Base-by-base conservation (phyloP, 768 basidiomycete species). In the Sistotremastrum niveocremeum region DNA sequence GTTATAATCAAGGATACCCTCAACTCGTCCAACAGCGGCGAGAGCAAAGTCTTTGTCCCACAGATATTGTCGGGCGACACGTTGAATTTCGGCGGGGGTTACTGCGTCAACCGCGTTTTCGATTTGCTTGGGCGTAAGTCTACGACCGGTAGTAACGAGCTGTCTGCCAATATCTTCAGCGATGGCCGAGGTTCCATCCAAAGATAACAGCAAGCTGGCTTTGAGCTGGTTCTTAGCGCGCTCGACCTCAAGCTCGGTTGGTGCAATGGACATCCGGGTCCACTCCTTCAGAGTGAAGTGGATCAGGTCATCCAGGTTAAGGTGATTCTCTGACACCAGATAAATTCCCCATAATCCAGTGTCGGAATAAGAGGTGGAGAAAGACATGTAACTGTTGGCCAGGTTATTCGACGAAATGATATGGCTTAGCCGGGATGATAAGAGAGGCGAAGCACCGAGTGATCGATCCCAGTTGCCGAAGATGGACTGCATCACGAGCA, bases 401-500 rank as follows among this genome's bases (percentile, higher is more conserved):
- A 98, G 88, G 73, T 88, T 86, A 76, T 97, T 81, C 45, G 74
- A 71, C 35, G 89, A 86, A 57, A 98, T 74, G 63, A 90, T 84
- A 64, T 93, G 84, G 29, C 85, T 86, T 46, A 99, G 81, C 44
- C 84, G 79, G 44, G 90, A 95, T 49, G 87, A 90, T 52, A 94
- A 79, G 45, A 95, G 72, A 28, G 88, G 74, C 3, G 88, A 82
- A 41, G 89, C 79, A 55, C 94, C 95, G 56, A 98, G 79, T 41
- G 84, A 86, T 55, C 95, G 80, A 62, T 99, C 94, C 95, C 95
- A 99, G 77, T 98, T 99, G 52, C 95, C 95, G 66, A 98, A 84
- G 66, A 98, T 88, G 57, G 79, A 81, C 64, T 94, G 88, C 82
- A 95, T 87, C 61, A 89, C 91, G 69, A 97, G 80, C 93, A 99